phyloP scores from a whole-genome alignment of 139 green algal genomes.

The Chlorella sorokiniana region DNA sequence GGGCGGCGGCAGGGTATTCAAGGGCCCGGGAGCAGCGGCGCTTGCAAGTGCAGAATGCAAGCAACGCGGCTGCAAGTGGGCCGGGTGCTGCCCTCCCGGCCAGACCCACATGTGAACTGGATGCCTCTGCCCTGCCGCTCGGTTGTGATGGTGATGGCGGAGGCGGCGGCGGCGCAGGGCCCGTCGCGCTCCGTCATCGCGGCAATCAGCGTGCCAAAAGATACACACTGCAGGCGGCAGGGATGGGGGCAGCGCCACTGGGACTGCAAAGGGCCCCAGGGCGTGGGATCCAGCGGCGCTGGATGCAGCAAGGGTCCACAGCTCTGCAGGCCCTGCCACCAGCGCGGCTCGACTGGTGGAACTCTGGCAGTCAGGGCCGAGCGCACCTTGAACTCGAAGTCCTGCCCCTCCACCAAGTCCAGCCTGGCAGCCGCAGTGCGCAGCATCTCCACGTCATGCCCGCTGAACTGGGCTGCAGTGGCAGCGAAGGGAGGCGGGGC shows the following conservation, averaged over 20 bases:
- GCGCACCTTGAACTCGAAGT: slow-evolving; percentile 6
- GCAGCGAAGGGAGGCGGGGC: no score
- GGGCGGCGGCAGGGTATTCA: no score
- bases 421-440: not conserved
- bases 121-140: not conserved
- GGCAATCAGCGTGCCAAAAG: not conserved
- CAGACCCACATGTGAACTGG: not conserved
- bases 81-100: no score
- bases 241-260: not conserved
- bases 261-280: no score
- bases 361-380: not conserved
- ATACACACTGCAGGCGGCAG: not conserved
- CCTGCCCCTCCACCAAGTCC: not conserved
- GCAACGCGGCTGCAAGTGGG: no score
- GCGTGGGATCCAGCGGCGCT: no score
- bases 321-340: not conserved
- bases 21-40: no score
- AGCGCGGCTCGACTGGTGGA: not conserved
- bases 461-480: slow-evolving; percentile 5
- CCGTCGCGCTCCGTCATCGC: not conserved
- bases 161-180: not conserved
- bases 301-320: no score
- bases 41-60: no score
- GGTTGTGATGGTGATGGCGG: slow-evolving; percentile 10
- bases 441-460: slow-evolving; percentile 8